phyloP scores from a whole-genome alignment of 2,329 filamentous ascomycete species.

The Metarhizium guizhouense region DNA sequence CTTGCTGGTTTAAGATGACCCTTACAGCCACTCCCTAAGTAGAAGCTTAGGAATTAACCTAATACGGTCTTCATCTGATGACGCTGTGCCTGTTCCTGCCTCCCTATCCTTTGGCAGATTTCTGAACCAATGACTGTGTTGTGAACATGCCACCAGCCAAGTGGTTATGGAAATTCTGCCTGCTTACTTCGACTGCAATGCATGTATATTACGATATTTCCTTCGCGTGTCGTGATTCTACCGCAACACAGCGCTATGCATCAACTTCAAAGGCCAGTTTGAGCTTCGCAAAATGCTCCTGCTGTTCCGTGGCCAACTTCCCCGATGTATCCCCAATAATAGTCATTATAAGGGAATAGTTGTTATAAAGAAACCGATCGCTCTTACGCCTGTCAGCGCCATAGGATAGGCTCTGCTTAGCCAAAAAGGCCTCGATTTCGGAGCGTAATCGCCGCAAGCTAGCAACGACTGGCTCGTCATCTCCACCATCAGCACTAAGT shows the following conservation, averaged over 20 bases:
- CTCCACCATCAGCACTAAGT: slow-evolving; percentile 81
- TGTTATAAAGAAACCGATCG: slow-evolving; percentile 87
- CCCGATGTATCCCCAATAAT: slow-evolving; percentile 75
- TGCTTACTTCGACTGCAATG: background rate
- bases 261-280: slow-evolving; percentile 49
- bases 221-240: background rate
- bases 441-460: slow-evolving; percentile 68
- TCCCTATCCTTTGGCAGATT: background rate
- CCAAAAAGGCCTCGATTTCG: slow-evolving; percentile 78
- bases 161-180: background rate
- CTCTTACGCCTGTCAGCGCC: slow-evolving; percentile 68
- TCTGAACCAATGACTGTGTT: background rate
- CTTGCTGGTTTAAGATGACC: background rate
- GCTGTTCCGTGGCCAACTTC: slow-evolving; percentile 66
- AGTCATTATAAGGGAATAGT: slow-evolving; percentile 88
- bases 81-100: background rate
- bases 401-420: slow-evolving; percentile 66
- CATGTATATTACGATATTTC: background rate
- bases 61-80: background rate
- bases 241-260: slow-evolving; percentile 4
- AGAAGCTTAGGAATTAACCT: background rate
- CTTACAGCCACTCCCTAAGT: background rate
- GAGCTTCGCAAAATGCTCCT: slow-evolving; percentile 62
- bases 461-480: slow-evolving; percentile 84
- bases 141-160: background rate